Percentiles rank a stretch among this genome's conserved stretches.
Conservation (phyloP, 2,329 filamentous ascomycete species). For the Colletotrichum nymphaeae region DNA sequence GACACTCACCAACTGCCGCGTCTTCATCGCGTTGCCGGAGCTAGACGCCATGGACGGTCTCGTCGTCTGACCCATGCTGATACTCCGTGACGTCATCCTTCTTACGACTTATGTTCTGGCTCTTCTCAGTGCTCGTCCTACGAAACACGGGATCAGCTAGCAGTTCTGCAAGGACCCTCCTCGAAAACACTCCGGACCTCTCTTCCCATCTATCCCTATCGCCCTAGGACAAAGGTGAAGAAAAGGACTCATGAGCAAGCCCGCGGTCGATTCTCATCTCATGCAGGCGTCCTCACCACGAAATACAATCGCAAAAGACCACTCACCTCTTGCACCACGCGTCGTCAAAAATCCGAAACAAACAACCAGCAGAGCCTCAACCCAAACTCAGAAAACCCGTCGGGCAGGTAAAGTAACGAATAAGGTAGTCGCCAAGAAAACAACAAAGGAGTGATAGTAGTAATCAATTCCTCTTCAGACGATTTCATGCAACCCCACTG, state of each 20-base stretch:
- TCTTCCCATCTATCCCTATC: too few relatives aligned
- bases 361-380: not conserved
- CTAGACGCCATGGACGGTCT: conserved; percentile 52
- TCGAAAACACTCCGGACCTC: too few relatives aligned
- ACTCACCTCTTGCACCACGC: not conserved
- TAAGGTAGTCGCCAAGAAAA: not conserved
- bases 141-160: too few relatives aligned
- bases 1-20: conserved; percentile 51
- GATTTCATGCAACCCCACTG: not conserved
- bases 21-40: conserved; percentile 49
- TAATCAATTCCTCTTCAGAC: not conserved
- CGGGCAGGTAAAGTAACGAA: not conserved
- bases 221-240: too few relatives aligned
- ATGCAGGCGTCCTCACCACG: not conserved
- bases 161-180: too few relatives aligned
- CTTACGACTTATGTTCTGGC: not conserved
- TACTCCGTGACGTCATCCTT: conserved; percentile 36
- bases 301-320: not conserved
- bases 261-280: not conserved
- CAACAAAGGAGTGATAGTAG: too few relatives aligned
- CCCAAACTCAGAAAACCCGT: not conserved
- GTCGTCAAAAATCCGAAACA: not conserved
- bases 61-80: conserved; percentile 42
- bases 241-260: not conserved
- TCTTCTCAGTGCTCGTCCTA: not conserved